A percentile compares a stretch with the other conserved stretches of the same genome.
Evolutionary conservation across 495 filamentous ascomycete genomes (phyloP).

Genomic region (Schizothecium vesticola): DNA sequence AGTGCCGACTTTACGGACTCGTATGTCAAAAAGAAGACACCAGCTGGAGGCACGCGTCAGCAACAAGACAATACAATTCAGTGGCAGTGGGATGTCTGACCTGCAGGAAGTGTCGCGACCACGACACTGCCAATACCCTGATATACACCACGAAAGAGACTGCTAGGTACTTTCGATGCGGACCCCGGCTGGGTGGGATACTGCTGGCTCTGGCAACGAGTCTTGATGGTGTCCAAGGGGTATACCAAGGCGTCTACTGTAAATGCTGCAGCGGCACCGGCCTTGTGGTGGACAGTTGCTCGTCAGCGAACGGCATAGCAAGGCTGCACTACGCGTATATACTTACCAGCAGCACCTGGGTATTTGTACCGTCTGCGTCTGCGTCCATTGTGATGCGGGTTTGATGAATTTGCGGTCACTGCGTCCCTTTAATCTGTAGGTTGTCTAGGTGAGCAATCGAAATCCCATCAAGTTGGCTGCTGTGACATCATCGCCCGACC

Average conservation of each 20-base stretch:
- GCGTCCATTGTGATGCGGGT: not conserved
- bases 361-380: not conserved
- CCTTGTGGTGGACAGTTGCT: constrained; percentile 36
- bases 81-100: constrained; percentile 35
- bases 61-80: not conserved
- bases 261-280: constrained; percentile 76
- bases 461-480: not conserved
- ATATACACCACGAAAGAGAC: constrained; percentile 71
- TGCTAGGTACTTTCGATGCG: constrained; percentile 43
- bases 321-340: not conserved
- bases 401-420: too few species aligned
- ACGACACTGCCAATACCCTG: constrained; percentile 87
- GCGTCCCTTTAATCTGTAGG: too few species aligned
- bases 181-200: constrained; percentile 52
- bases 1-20: constrained; percentile 63
- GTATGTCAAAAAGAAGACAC: constrained; percentile 87
- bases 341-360: not conserved
- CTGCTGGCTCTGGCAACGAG: constrained; percentile 71
- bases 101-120: constrained; percentile 80
- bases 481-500: not conserved
- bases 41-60: constrained; percentile 46
- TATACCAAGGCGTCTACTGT: constrained; percentile 76
- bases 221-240: constrained; percentile 82
- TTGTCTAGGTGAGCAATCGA: not conserved
- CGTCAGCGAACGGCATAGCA: not conserved